Evolutionary conservation across 345 rosid species (phyloP), one percentile per base, ranked within the genome.

Genomic region (Geranium brycei): DNA sequence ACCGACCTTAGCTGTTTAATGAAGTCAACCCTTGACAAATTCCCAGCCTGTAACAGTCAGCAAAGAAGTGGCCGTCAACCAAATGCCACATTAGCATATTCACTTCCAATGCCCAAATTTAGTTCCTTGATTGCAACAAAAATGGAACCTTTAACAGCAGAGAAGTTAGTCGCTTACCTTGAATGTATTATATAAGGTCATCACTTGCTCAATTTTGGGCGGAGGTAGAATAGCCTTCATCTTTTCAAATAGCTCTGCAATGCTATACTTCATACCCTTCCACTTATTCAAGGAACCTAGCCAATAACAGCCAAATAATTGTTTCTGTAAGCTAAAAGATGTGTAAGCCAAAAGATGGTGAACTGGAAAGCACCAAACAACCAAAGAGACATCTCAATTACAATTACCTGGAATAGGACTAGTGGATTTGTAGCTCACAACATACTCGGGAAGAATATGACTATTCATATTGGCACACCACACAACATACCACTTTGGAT

Each of bases 351-450:
- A 35, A 1, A 1, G 41, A 4, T 4, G 1, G 10, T 35, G 10
- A 35, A 4, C 41, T 35, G 10, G 41, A 7, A 35, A 32, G 7
- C 19, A 31, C n/a, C 4, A 19, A 31, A 60, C 61, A 2, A 16
- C 6, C 19, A 60, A 19, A 2, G 18, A 62, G 61, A 61, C 31
- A 19, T 23, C 35, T 40, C 16, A 41, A 61, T 64, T 72, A 79
- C 16, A 41, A 61, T 64, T 72, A 79, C 79, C 79, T 64, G 66
- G 73, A 32, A 63, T 41, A 5, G 14, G 30, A 56, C 13, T 58
- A 64, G 83, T 65, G 40, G 72, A 71, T 19, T 64, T 84, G 68
- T 70, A 81, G 74, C 81, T 81, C 76, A 81, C 79, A 64, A 81
- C 72, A 63, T 58, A 71, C 71, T 76, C 83, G 0, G 86, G 89